Conservation (phyloP, 208 protist genomes). For the Trypanosoma conorhini region DNA sequence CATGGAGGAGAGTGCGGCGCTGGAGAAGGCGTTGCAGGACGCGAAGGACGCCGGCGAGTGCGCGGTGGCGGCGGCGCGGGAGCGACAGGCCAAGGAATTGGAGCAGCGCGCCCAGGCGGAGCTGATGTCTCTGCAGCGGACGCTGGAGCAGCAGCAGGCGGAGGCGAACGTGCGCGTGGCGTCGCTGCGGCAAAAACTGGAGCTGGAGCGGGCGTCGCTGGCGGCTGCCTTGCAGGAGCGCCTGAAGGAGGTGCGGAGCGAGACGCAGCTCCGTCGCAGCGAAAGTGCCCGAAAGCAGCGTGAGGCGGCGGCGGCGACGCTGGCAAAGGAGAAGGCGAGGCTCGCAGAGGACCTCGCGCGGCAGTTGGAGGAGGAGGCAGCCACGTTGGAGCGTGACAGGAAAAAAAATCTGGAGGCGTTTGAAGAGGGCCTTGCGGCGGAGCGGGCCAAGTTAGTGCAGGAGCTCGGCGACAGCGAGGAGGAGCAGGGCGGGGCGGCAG, state of each 20-base stretch:
- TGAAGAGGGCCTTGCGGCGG: constrained; percentile 15
- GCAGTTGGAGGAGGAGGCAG: constrained; percentile 6
- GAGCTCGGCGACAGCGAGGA: background rate
- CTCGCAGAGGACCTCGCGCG: constrained; percentile 5
- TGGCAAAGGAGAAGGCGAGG: constrained; percentile 19
- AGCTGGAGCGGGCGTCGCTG: constrained; percentile 16
- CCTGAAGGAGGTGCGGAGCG: constrained; percentile 28
- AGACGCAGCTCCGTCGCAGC: constrained; percentile 34
- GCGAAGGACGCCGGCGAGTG: constrained; percentile 30
- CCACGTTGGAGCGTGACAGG: constrained; percentile 7
- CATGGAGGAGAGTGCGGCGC: constrained; percentile 20
- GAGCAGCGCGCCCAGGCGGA: constrained; percentile 24
- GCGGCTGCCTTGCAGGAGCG: constrained; percentile 1
- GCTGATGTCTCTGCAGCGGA: constrained; percentile 1
- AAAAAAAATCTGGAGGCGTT: constrained; percentile 12
- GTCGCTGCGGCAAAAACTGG: constrained; percentile 11
- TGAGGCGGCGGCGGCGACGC: constrained; percentile 3
- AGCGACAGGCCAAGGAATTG: constrained; percentile 20
- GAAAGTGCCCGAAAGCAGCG: constrained; percentile 11
- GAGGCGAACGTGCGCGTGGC: constrained; percentile 16
- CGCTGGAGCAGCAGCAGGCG: constrained; percentile 19
- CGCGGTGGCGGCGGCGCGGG: constrained; percentile 27
- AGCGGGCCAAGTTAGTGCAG: constrained; percentile 3
- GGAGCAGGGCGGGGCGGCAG: background rate
- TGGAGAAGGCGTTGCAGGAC: constrained; percentile 24